These are phyloP conservation scores for Kluyveromyces dobzhanskii DNA, from an alignment of 805 yeast species.

Conservation along the genomic window DNA sequence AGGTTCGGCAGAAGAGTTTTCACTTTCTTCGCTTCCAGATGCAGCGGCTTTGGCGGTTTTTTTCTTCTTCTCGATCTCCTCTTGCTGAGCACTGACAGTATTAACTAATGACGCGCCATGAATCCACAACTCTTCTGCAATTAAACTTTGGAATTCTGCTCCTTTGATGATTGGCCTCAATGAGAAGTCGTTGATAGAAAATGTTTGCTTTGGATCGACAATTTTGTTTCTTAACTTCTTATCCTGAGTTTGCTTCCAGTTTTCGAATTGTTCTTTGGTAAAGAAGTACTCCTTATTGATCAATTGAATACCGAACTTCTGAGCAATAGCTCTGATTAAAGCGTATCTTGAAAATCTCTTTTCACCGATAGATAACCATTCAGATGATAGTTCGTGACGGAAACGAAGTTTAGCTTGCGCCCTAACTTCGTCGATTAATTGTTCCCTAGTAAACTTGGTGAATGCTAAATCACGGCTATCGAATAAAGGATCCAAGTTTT, in stretches of 20 bases:
- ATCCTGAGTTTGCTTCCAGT: conserved; percentile 24
- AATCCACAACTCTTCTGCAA: conserved; percentile 70
- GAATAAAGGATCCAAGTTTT: conserved; percentile 40
- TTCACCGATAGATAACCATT: conserved; percentile 37
- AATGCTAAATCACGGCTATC: conserved; percentile 35
- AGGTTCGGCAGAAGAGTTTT: conserved; percentile 1
- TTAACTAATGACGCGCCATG: conserved; percentile 42
- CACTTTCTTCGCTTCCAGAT: not conserved
- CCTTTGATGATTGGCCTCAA: conserved; percentile 73
- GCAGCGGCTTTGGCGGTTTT: not conserved
- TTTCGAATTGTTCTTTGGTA: conserved; percentile 33
- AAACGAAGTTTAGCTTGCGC: conserved; percentile 53
- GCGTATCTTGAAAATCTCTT: conserved; percentile 31
- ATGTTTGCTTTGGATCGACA: conserved; percentile 34
- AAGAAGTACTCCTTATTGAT: conserved; percentile 33
- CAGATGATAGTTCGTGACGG: conserved; percentile 46
- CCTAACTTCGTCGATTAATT: conserved; percentile 38
- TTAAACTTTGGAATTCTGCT: conserved; percentile 53
- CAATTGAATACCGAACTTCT: conserved; percentile 86
- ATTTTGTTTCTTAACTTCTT: conserved; percentile 31
- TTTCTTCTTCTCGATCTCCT: not conserved
- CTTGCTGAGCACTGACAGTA: conserved; percentile 9
- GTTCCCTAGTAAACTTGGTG: conserved; percentile 37
- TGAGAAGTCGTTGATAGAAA: conserved; percentile 54
- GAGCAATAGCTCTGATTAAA: conserved; percentile 62